These are phyloP conservation scores for Beauveria pseudobassiana DNA, from an alignment of 2,329 filamentous ascomycete species.

Conservation along the genomic window DNA sequence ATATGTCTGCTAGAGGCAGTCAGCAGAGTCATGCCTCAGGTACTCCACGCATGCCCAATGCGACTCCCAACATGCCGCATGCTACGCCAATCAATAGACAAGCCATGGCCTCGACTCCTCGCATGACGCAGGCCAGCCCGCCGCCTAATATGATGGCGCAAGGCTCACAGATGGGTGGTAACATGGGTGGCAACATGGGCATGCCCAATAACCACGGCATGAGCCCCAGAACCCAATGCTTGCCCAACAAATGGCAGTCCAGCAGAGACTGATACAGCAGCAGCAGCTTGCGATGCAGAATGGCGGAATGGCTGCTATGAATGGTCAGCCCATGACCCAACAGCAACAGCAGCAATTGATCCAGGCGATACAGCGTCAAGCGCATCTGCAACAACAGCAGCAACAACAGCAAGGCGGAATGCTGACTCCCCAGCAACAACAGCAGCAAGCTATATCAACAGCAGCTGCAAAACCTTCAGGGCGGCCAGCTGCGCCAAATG, in stretches of 20 bases:
- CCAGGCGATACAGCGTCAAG: slow-evolving; percentile 31
- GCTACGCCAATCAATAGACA: slow-evolving; percentile 50
- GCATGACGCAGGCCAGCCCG: slow-evolving; percentile 56
- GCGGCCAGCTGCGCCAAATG: slow-evolving; percentile 26
- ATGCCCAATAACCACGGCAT: slow-evolving; percentile 45
- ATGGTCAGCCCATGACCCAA: slow-evolving; percentile 27
- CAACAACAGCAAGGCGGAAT: slow-evolving; percentile 28
- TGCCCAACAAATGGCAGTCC: slow-evolving; percentile 39
- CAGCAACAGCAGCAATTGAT: slow-evolving; percentile 32
- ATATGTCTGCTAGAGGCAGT: slow-evolving; percentile 57
- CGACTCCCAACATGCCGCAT: slow-evolving; percentile 54
- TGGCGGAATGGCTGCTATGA: slow-evolving; percentile 21
- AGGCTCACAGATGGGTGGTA: slow-evolving; percentile 45
- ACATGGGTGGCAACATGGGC: slow-evolving; percentile 36
- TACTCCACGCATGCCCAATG: slow-evolving; percentile 55
- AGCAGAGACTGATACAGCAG: slow-evolving; percentile 39
- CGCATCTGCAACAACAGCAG: slow-evolving; percentile 19
- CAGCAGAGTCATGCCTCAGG: slow-evolving; percentile 58
- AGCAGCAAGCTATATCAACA: slow-evolving; percentile 37
- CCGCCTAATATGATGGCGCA: slow-evolving; percentile 53
- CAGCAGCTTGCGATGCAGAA: slow-evolving; percentile 19
- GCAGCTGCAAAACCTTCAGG: slow-evolving; percentile 34
- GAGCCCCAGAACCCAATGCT: slow-evolving; percentile 30
- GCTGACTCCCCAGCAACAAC: slow-evolving; percentile 32
- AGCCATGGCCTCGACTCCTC: slow-evolving; percentile 48